These are phyloP conservation scores for Torrubiellomyces zombiae DNA, from an alignment of 2,329 filamentous ascomycete genomes.

Conservation along the genomic window DNA sequence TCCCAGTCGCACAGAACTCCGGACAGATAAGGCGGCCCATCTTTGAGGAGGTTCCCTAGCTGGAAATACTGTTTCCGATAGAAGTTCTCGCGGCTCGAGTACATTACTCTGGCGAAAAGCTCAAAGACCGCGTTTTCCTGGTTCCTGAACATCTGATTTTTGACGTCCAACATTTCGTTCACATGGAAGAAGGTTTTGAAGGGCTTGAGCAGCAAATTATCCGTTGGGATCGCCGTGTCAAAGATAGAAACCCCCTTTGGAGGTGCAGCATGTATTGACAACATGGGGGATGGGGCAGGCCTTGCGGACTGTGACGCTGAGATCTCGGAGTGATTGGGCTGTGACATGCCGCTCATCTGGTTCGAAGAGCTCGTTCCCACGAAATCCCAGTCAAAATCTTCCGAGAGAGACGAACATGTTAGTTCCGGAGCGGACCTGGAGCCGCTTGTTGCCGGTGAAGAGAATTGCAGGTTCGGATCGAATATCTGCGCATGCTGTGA, in stretches of 20 bases:
- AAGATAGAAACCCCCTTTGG: too few species aligned
- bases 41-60: slow-evolving; percentile 45
- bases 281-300: too few species aligned
- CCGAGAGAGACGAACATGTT: slow-evolving; percentile 1
- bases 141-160: slow-evolving; percentile 14
- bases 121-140: slow-evolving; percentile 34
- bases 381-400: slow-evolving; percentile 24
- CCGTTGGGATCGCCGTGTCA: background rate
- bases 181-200: slow-evolving; percentile 42
- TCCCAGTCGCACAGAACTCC: slow-evolving; percentile 14
- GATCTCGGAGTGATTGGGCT: background rate
- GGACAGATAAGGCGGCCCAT: slow-evolving; percentile 32
- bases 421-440: background rate
- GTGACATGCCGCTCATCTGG: background rate
- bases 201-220: slow-evolving; percentile 5
- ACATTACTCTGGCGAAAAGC: slow-evolving; percentile 43
- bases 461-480: slow-evolving; percentile 19
- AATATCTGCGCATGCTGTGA: slow-evolving; percentile 18
- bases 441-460: slow-evolving; percentile 9
- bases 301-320: background rate
- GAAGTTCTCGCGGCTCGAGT: slow-evolving; percentile 36
- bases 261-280: too few species aligned
- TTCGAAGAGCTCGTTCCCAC: slow-evolving; percentile 8
- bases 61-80: slow-evolving; percentile 41
- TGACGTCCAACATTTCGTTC: slow-evolving; percentile 38